These are phyloP conservation scores for Daedalea quercina DNA, from an alignment of 768 basidiomycete genomes.

Conservation along the genomic window DNA sequence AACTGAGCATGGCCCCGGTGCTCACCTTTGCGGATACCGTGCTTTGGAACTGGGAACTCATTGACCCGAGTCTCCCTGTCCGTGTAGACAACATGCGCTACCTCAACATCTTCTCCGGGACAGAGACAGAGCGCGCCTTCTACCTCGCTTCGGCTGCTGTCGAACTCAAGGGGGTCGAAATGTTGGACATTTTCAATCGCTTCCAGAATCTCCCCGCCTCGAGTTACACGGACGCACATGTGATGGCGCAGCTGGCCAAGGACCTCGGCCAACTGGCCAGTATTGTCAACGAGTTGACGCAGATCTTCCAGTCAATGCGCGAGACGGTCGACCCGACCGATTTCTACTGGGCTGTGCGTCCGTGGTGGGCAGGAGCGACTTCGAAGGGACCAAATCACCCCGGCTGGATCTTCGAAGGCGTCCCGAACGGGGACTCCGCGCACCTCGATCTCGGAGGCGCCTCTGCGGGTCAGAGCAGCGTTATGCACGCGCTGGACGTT, in stretches of 20 bases:
- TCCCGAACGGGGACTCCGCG: slow-evolving; percentile 38
- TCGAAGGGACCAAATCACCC: slow-evolving; percentile 43
- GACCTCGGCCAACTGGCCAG: slow-evolving; percentile 64
- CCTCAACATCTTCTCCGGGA: slow-evolving; percentile 73
- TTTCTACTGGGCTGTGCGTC: slow-evolving; percentile 87
- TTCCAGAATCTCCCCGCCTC: slow-evolving; percentile 71
- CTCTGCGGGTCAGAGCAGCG: slow-evolving; percentile 89
- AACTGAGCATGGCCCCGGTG: slow-evolving; percentile 85
- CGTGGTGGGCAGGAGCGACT: slow-evolving; percentile 88
- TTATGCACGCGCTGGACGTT: slow-evolving; percentile 82
- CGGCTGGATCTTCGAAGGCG: slow-evolving; percentile 77
- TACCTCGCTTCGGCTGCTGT: slow-evolving; percentile 78
- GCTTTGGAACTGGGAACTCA: slow-evolving; percentile 81
- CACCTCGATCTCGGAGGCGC: slow-evolving; percentile 75
- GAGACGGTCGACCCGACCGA: slow-evolving; percentile 72
- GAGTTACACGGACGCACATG: slow-evolving; percentile 34
- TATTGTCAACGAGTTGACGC: slow-evolving; percentile 69
- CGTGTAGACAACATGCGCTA: slow-evolving; percentile 71
- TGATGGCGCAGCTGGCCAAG: slow-evolving; percentile 59
- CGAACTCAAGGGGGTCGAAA: slow-evolving; percentile 82
- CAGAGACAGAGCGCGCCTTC: slow-evolving; percentile 80
- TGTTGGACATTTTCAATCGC: slow-evolving; percentile 82
- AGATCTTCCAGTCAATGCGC: slow-evolving; percentile 62
- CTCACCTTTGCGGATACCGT: slow-evolving; percentile 96
- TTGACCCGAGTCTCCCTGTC: slow-evolving; percentile 49